These are phyloP conservation scores for Flaveria bidentis DNA, from an alignment of 129 eudicot species.

Conservation along the genomic window DNA sequence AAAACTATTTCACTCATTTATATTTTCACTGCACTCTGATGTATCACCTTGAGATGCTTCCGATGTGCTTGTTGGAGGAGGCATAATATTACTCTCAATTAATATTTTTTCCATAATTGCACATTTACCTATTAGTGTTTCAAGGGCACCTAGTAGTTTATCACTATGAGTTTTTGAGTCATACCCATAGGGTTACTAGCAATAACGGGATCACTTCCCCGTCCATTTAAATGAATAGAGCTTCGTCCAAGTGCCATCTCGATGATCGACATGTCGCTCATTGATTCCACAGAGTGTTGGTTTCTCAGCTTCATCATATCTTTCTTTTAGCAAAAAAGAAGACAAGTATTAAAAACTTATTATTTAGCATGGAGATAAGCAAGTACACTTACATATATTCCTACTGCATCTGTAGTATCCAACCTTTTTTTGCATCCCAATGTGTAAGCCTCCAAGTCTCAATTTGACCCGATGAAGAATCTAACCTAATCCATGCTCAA, in stretches of 20 bases:
- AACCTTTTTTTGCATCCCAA: background rate
- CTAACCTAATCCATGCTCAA: background rate
- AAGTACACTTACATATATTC: conserved; percentile 19
- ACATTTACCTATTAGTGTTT: background rate
- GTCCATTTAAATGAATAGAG: background rate
- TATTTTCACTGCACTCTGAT: background rate
- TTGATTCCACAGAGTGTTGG: no score
- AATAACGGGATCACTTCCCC: background rate
- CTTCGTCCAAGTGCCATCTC: background rate
- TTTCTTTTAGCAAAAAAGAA: background rate
- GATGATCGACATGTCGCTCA: no score
- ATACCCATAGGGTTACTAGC: background rate
- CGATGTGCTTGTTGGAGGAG: background rate
- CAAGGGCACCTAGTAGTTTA: background rate
- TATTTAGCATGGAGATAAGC: background rate
- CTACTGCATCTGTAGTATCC: background rate
- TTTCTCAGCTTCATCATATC: background rate
- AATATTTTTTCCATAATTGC: background rate
- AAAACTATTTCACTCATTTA: background rate
- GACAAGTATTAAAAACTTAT: no score
- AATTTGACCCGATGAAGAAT: background rate
- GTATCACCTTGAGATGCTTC: background rate
- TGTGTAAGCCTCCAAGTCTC: conserved; percentile 9
- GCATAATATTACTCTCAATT: conserved; percentile 11
- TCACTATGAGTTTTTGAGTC: background rate